Percentiles rank a stretch among this genome's conserved stretches.
phyloP scores from a whole-genome alignment of 768 basidiomycete species.

The Tylopilus rubrobrunneus region DNA sequence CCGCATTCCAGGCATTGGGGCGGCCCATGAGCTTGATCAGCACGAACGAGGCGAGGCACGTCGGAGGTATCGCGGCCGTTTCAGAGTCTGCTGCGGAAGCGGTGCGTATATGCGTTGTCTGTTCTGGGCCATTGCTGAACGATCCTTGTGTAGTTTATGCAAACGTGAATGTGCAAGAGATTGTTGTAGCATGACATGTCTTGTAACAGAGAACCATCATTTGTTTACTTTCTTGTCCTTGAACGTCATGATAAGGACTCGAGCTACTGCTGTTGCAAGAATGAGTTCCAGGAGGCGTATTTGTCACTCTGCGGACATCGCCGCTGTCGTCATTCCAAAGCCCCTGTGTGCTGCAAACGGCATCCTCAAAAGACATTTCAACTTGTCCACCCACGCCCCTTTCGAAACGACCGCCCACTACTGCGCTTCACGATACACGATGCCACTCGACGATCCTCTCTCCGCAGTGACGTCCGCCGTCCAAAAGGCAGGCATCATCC shows the following conservation, averaged over 20 bases:
- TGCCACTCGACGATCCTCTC: slow-evolving; percentile 28
- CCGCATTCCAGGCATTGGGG: slow-evolving; percentile 47
- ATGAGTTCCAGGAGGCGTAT: too few relatives aligned
- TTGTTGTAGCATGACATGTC: not conserved
- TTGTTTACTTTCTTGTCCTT: too few relatives aligned
- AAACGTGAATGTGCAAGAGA: slow-evolving; percentile 7
- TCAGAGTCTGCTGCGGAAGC: slow-evolving; percentile 50
- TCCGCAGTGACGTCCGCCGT: slow-evolving; percentile 15
- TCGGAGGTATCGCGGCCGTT: slow-evolving; percentile 55
- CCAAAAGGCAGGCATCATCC: slow-evolving; percentile 21
- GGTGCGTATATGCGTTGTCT: slow-evolving; percentile 44
- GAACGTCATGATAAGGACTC: too few relatives aligned
- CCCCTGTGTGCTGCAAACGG: not conserved
- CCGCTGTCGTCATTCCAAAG: not conserved
- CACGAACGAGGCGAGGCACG: slow-evolving; percentile 53
- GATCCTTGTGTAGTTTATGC: slow-evolving; percentile 21
- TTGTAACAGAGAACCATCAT: not conserved
- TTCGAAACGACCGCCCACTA: not conserved
- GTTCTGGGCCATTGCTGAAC: not conserved
- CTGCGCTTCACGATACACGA: slow-evolving; percentile 1
- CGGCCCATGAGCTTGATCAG: slow-evolving; percentile 58
- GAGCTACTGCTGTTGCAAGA: too few relatives aligned
- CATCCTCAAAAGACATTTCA: not conserved
- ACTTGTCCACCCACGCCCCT: too few relatives aligned
- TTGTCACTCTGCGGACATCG: too few relatives aligned